Evolutionary conservation across 2,329 filamentous ascomycete species (phyloP).

Genomic region (Pyricularia grisea): DNA sequence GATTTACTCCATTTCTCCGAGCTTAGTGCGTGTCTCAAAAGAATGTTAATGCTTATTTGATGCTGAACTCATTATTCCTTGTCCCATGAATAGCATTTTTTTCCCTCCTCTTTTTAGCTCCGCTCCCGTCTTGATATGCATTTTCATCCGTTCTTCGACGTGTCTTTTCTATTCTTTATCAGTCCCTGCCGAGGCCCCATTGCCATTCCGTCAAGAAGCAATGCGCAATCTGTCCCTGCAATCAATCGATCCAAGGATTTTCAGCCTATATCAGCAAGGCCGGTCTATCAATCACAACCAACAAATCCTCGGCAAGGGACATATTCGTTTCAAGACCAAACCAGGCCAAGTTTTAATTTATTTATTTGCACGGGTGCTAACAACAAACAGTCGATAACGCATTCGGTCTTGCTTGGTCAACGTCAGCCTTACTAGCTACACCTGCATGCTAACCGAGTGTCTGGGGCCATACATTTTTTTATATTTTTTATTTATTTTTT

Average conservation of each 20-base stretch:
- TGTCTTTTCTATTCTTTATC: neutral
- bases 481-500: too few species aligned
- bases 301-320: neutral
- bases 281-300: neutral
- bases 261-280: neutral
- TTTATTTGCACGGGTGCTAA: neutral
- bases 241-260: neutral
- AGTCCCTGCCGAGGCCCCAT: neutral
- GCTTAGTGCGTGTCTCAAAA: neutral
- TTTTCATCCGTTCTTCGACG: neutral
- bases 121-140: neutral
- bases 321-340: neutral
- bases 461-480: too few species aligned
- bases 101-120: neutral
- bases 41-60: neutral
- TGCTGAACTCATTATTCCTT: neutral
- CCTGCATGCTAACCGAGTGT: neutral
- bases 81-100: neutral
- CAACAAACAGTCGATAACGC: neutral
- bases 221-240: neutral
- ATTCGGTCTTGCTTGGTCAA: neutral
- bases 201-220: neutral
- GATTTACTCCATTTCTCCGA: neutral
- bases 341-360: neutral
- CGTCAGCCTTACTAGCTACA: neutral